Conservation (phyloP, 177 flowering plant species). For the Viscum album region DNA sequence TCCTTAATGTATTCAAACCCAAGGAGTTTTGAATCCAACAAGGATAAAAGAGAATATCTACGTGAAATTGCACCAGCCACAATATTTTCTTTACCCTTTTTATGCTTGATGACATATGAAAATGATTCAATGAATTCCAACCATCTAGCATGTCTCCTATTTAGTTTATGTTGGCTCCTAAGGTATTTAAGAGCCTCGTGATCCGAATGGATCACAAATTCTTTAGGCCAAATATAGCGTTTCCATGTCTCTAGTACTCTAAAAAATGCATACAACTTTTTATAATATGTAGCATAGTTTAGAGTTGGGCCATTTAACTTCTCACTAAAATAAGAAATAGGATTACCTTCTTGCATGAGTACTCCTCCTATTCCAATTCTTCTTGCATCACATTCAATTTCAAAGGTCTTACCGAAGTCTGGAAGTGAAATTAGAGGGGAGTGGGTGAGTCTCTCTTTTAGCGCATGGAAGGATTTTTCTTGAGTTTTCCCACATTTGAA, state of each 20-base stretch:
- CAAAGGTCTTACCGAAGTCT: not conserved
- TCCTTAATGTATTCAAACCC: not conserved
- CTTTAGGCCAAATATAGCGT: not conserved
- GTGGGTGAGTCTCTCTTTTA: not conserved
- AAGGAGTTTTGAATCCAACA: not conserved
- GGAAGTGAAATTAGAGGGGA: not conserved
- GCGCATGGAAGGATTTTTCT: not conserved
- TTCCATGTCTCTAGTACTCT: not conserved
- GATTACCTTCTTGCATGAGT: not conserved
- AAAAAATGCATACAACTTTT: not conserved
- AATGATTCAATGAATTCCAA: not conserved
- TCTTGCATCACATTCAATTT: not conserved
- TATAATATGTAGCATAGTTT: not conserved
- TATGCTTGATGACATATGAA: not conserved
- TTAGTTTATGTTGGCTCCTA: not conserved
- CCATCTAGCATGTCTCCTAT: not conserved
- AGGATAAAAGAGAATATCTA: not conserved
- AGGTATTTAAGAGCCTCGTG: not conserved
- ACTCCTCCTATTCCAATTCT: not conserved
- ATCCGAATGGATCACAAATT: not conserved
- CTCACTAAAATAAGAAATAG: not conserved
- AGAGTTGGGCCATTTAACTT: not conserved
- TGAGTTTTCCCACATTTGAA: not conserved
- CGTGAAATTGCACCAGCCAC: not conserved
- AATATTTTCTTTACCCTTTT: not conserved